Percentiles rank a stretch among this genome's conserved stretches.
Conservation (phyloP, 2,329 filamentous ascomycete genomes). For the Diaporthe helianthi region DNA sequence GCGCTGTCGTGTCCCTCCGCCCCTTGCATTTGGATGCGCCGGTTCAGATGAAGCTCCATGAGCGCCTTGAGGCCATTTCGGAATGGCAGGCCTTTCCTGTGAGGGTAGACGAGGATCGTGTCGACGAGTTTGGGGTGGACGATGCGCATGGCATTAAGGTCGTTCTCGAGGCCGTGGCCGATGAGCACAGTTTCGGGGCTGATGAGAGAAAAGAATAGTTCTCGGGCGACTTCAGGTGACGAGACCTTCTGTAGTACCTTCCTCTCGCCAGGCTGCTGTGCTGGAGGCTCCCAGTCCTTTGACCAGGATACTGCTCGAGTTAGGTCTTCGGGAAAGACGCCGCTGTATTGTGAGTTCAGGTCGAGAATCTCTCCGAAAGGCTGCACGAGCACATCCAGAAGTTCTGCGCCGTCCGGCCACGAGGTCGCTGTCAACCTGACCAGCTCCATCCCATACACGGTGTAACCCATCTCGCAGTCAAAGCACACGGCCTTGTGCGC, state of each 20-base stretch:
- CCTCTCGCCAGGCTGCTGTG: slow-evolving; percentile 39
- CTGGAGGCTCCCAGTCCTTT: slow-evolving; percentile 38
- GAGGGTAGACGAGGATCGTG: slow-evolving; percentile 84
- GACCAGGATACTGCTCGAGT: slow-evolving; percentile 68
- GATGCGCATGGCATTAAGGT: slow-evolving; percentile 84
- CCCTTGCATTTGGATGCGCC: slow-evolving; percentile 78
- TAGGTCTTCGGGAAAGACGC: slow-evolving; percentile 81
- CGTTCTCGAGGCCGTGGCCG: slow-evolving; percentile 94
- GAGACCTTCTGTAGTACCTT: slow-evolving; percentile 73
- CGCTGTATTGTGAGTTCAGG: slow-evolving; percentile 91
- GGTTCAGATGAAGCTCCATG: slow-evolving; percentile 71
- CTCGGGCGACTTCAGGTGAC: slow-evolving; percentile 76
- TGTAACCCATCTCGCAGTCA: slow-evolving; percentile 98
- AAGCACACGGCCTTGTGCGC: slow-evolving; percentile 76
- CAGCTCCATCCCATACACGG: slow-evolving; percentile 84
- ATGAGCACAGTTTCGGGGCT: slow-evolving; percentile 82
- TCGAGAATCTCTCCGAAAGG: slow-evolving; percentile 86
- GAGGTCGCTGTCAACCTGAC: slow-evolving; percentile 87
- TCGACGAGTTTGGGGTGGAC: slow-evolving; percentile 87
- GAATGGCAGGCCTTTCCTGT: slow-evolving; percentile 76
- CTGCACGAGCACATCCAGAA: slow-evolving; percentile 86
- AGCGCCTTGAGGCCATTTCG: slow-evolving; percentile 81
- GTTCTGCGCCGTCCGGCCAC: slow-evolving; percentile 78
- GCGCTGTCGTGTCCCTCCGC: slow-evolving; percentile 83
- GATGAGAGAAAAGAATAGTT: slow-evolving; percentile 78